Conservation (phyloP, 108 stramenopile genomes). For the Bacterosira constricta region DNA sequence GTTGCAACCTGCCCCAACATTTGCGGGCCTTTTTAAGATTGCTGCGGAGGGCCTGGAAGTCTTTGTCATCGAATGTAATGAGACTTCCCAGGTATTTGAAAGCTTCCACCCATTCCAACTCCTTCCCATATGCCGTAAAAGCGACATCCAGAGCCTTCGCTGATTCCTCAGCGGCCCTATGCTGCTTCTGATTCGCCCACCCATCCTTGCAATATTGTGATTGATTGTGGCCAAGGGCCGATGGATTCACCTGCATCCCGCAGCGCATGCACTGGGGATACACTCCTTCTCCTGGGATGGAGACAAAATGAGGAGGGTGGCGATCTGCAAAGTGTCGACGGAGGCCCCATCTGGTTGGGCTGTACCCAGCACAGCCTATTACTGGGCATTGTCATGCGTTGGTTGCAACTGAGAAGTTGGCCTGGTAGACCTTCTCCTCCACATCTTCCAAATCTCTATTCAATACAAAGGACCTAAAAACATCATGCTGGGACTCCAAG, state of each 20-base stretch:
- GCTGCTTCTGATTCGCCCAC: not conserved
- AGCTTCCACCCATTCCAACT: conserved; percentile 18
- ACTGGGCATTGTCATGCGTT: not conserved
- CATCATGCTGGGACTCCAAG: conserved; percentile 1
- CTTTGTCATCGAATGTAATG: conserved; percentile 12
- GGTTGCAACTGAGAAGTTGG: not conserved
- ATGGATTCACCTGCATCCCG: not conserved
- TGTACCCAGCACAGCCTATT: not conserved
- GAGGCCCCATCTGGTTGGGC: not conserved
- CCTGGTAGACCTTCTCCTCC: not conserved
- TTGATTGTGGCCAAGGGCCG: not conserved
- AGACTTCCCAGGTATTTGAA: conserved; percentile 35
- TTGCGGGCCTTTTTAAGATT: conserved; percentile 13
- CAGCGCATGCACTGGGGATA: not conserved
- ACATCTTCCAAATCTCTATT: conserved; percentile 1
- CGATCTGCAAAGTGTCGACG: not conserved
- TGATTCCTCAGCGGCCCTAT: not conserved
- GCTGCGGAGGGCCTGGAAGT: conserved; percentile 10
- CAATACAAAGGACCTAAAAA: not conserved
- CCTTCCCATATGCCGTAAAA: not conserved
- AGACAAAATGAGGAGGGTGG: not conserved
- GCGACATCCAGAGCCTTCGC: not conserved
- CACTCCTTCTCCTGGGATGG: not conserved
- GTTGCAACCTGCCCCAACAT: conserved; percentile 12
- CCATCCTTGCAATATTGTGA: not conserved